Percentiles rank a stretch among this genome's conserved stretches.
Evolutionary conservation across 192 early-diverging fungal species (phyloP).

Genomic region (Rhizoclosmatium sp.): DNA sequence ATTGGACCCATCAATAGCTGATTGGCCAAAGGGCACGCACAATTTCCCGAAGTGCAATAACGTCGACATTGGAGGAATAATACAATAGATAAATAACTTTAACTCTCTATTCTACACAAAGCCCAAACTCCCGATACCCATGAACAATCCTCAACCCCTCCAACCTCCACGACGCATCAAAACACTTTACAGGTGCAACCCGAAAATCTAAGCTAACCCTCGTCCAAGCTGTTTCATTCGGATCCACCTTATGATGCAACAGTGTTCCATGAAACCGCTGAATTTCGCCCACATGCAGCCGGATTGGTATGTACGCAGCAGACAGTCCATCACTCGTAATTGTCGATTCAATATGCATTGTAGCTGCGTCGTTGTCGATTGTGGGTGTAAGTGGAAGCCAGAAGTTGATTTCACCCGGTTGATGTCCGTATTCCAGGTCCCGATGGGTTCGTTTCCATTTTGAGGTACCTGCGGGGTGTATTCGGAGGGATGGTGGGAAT

Average conservation of each 20-base stretch:
- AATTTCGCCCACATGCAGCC: conserved; percentile 6
- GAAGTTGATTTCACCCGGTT: conserved; percentile 26
- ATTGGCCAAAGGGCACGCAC: no score
- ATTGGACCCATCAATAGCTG: no score
- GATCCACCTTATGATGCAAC: conserved; percentile 4
- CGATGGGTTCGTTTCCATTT: conserved; percentile 4
- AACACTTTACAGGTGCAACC: conserved; percentile 8
- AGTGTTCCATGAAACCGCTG: conserved; percentile 9
- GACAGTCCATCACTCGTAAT: not conserved
- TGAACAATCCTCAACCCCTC: conserved; percentile 25
- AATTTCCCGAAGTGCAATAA: no score
- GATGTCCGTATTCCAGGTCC: conserved; percentile 23
- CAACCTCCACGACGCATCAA: conserved; percentile 4
- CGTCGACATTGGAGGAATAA: no score
- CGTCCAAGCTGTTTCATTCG: conserved; percentile 4
- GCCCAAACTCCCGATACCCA: not conserved
- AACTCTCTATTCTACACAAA: not conserved
- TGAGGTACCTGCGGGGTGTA: conserved; percentile 5
- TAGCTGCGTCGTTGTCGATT: not conserved
- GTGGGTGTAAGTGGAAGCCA: conserved; percentile 21
- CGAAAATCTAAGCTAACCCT: conserved; percentile 28
- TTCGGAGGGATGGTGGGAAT: conserved; percentile 23
- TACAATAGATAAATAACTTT: not conserved
- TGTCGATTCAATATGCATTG: conserved; percentile 5
- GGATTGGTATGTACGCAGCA: not conserved